phyloP scores from a whole-genome alignment of 768 basidiomycete genomes.

The Austroboletus festivus region DNA sequence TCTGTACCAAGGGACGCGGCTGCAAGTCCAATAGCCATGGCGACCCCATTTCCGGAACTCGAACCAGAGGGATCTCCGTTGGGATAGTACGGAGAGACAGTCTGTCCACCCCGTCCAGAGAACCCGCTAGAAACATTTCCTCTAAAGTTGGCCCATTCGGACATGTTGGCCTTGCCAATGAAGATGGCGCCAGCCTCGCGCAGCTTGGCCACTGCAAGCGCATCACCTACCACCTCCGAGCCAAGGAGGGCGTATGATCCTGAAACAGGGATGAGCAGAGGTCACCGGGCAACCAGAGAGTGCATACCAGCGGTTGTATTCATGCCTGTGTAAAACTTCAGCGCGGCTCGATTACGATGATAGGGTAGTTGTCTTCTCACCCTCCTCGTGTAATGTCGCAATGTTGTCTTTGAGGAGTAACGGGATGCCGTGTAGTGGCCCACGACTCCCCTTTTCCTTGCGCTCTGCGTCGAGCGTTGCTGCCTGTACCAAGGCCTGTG shows the following conservation, averaged over 20 bases:
- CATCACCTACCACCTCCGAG: slow-evolving; percentile 35
- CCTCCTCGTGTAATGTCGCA: slow-evolving; percentile 32
- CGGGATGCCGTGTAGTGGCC: slow-evolving; percentile 56
- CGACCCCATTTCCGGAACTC: slow-evolving; percentile 43
- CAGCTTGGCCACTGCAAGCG: slow-evolving; percentile 28
- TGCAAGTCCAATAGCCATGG: slow-evolving; percentile 41
- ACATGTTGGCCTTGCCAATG: slow-evolving; percentile 43
- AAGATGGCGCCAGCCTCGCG: slow-evolving; percentile 35
- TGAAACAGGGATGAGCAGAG: slow-evolving; percentile 8
- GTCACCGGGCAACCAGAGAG: background rate
- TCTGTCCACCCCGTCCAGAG: slow-evolving; percentile 47
- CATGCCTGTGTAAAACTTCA: slow-evolving; percentile 28
- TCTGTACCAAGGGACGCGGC: slow-evolving; percentile 45
- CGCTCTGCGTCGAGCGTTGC: slow-evolving; percentile 49
- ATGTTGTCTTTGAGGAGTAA: slow-evolving; percentile 53
- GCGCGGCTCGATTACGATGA: background rate
- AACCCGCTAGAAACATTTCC: slow-evolving; percentile 41
- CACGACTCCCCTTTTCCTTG: slow-evolving; percentile 40
- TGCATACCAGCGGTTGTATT: slow-evolving; percentile 37
- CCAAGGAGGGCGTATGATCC: slow-evolving; percentile 36
- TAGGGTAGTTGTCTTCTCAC: slow-evolving; percentile 7
- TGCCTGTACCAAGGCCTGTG: slow-evolving; percentile 51
- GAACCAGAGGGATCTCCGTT: slow-evolving; percentile 40
- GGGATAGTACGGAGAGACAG: slow-evolving; percentile 40
- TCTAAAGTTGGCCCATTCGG: slow-evolving; percentile 34